Conservation (phyloP, 257 asterid genomes). For the Verbascum thapsus region DNA sequence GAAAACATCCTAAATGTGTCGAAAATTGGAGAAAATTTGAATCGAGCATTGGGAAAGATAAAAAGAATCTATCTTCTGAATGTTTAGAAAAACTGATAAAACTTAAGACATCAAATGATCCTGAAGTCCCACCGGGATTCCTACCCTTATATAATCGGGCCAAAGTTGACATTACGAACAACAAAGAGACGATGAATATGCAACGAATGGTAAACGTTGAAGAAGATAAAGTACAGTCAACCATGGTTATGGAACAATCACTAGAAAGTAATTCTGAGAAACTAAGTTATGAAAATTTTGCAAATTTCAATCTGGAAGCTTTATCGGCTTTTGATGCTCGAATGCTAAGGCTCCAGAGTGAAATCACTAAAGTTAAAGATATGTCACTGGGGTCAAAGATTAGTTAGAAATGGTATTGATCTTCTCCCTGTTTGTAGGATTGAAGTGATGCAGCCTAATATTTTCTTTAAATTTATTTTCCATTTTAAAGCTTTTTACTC, state of each 20-base stretch:
- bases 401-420: no score
- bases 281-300: neutral
- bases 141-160: constrained; percentile 1
- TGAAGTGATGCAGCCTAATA: neutral
- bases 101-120: neutral
- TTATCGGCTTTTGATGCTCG: neutral
- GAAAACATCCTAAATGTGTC: neutral
- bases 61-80: neutral
- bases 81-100: neutral
- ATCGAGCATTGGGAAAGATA: neutral
- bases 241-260: neutral
- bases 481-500: no score
- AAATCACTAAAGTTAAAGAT: no score
- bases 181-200: no score
- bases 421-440: neutral
- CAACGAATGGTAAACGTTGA: no score
- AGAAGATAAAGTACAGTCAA: neutral
- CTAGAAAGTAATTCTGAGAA: neutral
- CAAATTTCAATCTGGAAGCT: neutral
- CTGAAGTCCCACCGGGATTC: constrained; percentile 32
- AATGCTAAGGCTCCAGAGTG: neutral
- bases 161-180: no score
- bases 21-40: neutral
- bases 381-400: neutral
- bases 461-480: no score